These are phyloP conservation scores for Xylariales sp. DNA, from an alignment of 2,329 filamentous ascomycete genomes.

Conservation along the genomic window DNA sequence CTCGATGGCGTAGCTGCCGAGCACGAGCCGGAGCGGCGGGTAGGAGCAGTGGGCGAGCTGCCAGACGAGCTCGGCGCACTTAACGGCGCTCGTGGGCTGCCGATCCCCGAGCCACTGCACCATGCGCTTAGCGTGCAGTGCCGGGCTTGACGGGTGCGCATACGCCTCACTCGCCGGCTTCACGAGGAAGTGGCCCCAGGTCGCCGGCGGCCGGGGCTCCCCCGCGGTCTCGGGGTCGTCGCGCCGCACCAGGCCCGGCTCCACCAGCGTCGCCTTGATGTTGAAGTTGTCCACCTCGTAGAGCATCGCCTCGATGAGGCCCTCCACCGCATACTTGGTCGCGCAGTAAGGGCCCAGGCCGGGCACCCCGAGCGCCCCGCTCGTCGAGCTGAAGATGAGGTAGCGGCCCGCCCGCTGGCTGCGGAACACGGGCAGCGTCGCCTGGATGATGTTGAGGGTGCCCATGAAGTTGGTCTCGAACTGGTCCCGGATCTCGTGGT, in stretches of 20 bases:
- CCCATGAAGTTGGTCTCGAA: slow-evolving; percentile 99
- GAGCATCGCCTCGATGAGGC: slow-evolving; percentile 91
- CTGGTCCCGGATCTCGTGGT: slow-evolving; percentile 89
- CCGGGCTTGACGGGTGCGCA: slow-evolving; percentile 70
- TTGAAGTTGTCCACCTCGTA: slow-evolving; percentile 92
- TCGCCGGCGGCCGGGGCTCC: slow-evolving; percentile 56
- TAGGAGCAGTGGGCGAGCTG: slow-evolving; percentile 92
- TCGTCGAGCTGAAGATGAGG: slow-evolving; percentile 90
- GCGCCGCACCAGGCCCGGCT: slow-evolving; percentile 81
- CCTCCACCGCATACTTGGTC: slow-evolving; percentile 95
- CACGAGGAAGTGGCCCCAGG: slow-evolving; percentile 89
- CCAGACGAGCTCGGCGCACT: slow-evolving; percentile 92
- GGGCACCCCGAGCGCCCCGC: slow-evolving; percentile 87
- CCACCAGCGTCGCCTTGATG: slow-evolving; percentile 89
- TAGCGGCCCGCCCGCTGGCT: slow-evolving; percentile 73
- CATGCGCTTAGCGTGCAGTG: slow-evolving; percentile 84
- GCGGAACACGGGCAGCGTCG: slow-evolving; percentile 83
- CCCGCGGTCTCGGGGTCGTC: slow-evolving; percentile 64
- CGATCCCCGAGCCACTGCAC: slow-evolving; percentile 91
- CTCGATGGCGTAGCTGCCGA: slow-evolving; percentile 93
- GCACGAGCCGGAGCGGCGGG: slow-evolving; percentile 77
- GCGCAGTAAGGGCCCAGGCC: slow-evolving; percentile 93
- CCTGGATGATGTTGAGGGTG: slow-evolving; percentile 86
- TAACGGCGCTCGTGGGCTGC: slow-evolving; percentile 88
- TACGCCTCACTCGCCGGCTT: slow-evolving; percentile 84